A percentile compares a stretch with the other conserved stretches of the same genome.
These are phyloP conservation scores for Aspergillus chevalieri DNA, from an alignment of 2,329 filamentous ascomycete genomes.

Conservation along the genomic window DNA sequence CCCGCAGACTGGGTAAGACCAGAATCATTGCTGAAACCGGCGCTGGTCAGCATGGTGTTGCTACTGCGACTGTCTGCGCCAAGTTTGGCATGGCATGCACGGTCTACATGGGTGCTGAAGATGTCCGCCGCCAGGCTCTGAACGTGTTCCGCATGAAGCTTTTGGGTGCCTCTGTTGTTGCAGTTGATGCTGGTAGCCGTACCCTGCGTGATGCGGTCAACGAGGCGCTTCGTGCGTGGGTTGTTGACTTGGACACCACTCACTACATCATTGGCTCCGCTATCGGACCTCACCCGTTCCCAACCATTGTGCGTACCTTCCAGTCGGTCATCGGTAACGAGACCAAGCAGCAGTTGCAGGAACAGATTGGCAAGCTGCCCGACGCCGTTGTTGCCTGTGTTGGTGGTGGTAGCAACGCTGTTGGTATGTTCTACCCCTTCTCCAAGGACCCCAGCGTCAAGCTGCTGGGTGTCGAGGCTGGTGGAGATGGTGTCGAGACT, in stretches of 20 bases:
- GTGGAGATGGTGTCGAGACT: conserved; percentile 86
- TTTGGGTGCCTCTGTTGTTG: conserved; percentile 83
- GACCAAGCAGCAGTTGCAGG: conserved; percentile 85
- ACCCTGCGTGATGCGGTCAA: conserved; percentile 87
- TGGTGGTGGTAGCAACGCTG: conserved; percentile 88
- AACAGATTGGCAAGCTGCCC: conserved; percentile 78
- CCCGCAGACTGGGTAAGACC: conserved; percentile 81
- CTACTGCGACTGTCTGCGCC: conserved; percentile 92
- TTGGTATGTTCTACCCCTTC: conserved; percentile 98
- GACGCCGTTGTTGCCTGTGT: conserved; percentile 96
- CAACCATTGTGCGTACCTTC: conserved; percentile 93
- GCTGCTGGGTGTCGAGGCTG: conserved; percentile 88
- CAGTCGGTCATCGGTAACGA: conserved; percentile 94
- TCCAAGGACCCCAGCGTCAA: conserved; percentile 76
- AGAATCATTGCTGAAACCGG: conserved; percentile 98
- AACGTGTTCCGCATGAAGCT: conserved; percentile 99
- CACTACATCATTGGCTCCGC: conserved; percentile 98
- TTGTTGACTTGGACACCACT: conserved; percentile 83
- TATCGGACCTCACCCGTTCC: conserved; percentile 96
- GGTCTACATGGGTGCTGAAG: conserved; percentile 97
- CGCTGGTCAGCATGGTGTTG: conserved; percentile 94
- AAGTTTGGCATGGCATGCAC: conserved; percentile 98
- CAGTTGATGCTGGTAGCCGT: conserved; percentile 82
- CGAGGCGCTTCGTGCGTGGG: conserved; percentile 90
- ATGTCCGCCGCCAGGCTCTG: conserved; percentile 88